Evolutionary conservation across 1,139 yeast species (phyloP).

Genomic region (Yamadazyma kanchanaburiensis): DNA sequence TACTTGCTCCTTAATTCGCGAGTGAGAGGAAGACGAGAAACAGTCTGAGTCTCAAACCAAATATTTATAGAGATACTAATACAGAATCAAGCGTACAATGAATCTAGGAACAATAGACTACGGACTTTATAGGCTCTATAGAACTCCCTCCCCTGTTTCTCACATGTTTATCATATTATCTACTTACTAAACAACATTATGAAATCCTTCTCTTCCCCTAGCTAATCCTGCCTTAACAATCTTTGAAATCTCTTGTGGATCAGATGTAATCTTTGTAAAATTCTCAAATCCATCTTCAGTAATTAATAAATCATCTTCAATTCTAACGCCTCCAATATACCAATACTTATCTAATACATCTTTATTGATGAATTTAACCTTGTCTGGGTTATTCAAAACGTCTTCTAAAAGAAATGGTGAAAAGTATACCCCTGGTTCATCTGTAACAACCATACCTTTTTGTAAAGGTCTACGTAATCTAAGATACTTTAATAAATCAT

Average conservation of each 20-base stretch:
- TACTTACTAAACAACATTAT: conserved; percentile 41
- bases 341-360: conserved; percentile 72
- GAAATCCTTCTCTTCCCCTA: conserved; percentile 65
- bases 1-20: background rate
- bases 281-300: conserved; percentile 77
- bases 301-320: conserved; percentile 87
- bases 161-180: background rate
- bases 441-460: conserved; percentile 83
- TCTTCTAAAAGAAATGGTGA: conserved; percentile 76
- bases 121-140: too few species aligned
- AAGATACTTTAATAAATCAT: conserved; percentile 70
- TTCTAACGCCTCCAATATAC: conserved; percentile 93
- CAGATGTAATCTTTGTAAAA: conserved; percentile 77
- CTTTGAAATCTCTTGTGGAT: conserved; percentile 74
- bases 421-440: conserved; percentile 94
- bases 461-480: conserved; percentile 74
- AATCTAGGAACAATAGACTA: too few species aligned
- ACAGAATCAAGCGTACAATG: too few species aligned
- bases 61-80: too few species aligned
- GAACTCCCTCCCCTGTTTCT: too few species aligned
- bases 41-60: too few species aligned
- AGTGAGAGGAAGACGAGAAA: too few species aligned
- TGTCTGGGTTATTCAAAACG: conserved; percentile 54
- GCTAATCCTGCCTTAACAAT: conserved; percentile 71
- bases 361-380: conserved; percentile 58